Evolutionary conservation across 345 rosid species (phyloP).

Genomic region (Populus davidiana): DNA sequence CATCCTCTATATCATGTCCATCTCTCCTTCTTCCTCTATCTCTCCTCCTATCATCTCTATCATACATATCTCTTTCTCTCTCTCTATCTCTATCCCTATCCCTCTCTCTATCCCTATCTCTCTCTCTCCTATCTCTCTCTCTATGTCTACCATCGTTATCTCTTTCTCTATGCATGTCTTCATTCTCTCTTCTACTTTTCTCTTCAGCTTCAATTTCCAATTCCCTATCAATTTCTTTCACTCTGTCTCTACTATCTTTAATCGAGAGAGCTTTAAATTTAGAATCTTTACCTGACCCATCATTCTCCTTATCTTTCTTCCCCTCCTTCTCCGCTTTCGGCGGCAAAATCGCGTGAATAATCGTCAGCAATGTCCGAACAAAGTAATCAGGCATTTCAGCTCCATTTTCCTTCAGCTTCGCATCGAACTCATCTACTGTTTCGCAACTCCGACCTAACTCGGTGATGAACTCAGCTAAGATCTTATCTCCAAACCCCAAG

Average conservation of each 20-base stretch:
- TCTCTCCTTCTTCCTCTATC: constrained; percentile 5
- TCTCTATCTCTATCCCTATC: constrained; percentile 25
- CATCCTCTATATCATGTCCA: neutral
- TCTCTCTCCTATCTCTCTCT: constrained; percentile 21
- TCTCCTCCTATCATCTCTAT: neutral
- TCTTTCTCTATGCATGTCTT: constrained; percentile 33
- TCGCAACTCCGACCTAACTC: constrained; percentile 58
- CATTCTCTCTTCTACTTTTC: neutral
- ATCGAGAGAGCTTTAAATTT: constrained; percentile 36
- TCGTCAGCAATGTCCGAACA: constrained; percentile 66
- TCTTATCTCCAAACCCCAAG: constrained; percentile 69
- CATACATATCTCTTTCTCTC: constrained; percentile 12
- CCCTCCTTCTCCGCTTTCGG: constrained; percentile 40
- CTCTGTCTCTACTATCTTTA: constrained; percentile 3
- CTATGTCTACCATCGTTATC: constrained; percentile 26
- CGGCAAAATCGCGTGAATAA: constrained; percentile 84
- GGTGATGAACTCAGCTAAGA: constrained; percentile 72
- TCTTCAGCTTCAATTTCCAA: constrained; percentile 11
- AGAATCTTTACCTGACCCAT: constrained; percentile 32
- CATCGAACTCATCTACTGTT: constrained; percentile 68
- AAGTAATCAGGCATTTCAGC: constrained; percentile 93
- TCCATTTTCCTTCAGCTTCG: constrained; percentile 62
- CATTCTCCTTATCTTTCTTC: constrained; percentile 21
- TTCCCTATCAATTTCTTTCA: constrained; percentile 8
- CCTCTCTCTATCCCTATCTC: constrained; percentile 20